Evolutionary conservation across 495 filamentous ascomycete genomes (phyloP), one percentile per base, ranked within the genome.

Genomic region (Neurospora sp.): DNA sequence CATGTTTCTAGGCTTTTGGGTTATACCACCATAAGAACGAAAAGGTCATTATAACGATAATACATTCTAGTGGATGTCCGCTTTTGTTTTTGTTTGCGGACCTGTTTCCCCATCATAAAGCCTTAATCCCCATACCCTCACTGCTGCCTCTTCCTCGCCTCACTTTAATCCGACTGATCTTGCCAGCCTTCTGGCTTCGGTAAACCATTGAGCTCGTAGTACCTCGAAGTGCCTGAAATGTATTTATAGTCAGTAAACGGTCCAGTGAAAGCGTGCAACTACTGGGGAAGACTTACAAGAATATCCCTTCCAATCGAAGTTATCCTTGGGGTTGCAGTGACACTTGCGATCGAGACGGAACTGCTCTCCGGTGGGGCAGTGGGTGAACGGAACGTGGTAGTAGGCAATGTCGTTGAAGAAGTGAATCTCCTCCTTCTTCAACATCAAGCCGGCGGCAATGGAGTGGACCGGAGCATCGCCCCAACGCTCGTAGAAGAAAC

Each of bases 351-450:
- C 91, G 72, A 93, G 78, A 73, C 94, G 86, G 40, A 86, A 86
- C 81, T 96, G 84, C 81, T 98, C 94, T 35, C 90, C 90, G 0
- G 92, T 96, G 4, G 96, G 96, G 80, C 96, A 99, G 83, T 99
- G 96, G 31, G 95, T 98, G 79, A 99, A 99, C 8, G 96, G 96
- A n/a, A 97, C 92, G 78, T 99, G 96, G 82, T 94, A 98, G 82
- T 99, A 99, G 72, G 92, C 96, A 75, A 99, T 98, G 77, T 99
- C 96, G 78, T 99, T 93, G 86, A 97, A 99, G 85, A 99, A 99
- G 77, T 98, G 95, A 74, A 99, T 90, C 79, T 99, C 88, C 71
- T 96, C 92, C 84, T 97, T 97, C 78, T 90, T 89, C 74, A 99
- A 85, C 80, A 97, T 86, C 3, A 98, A 81, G 16, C 86, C 89